Evolutionary conservation across 148 eudicot genomes (phyloP), one percentile per base, ranked within the genome.

Genomic region (Dianthus caryophyllus): DNA sequence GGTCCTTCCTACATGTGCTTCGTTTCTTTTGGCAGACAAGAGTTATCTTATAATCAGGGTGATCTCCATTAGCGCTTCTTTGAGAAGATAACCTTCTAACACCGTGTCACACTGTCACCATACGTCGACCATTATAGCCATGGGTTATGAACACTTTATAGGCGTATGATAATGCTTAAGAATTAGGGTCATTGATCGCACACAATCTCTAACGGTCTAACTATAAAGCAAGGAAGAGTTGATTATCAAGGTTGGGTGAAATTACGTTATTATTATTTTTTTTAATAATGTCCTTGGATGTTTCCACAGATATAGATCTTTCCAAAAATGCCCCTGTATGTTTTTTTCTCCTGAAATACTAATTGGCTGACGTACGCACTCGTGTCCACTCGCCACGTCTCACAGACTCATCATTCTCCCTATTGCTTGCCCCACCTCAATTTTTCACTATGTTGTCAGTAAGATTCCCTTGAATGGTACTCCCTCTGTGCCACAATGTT

Each of bases 301-400:
- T 18, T 65, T 70, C 53, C 21, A 33, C 33, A 2, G 15, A 69
- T 33, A 33, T 3, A 17, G 33, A 65, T 26, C 75, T 70, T 69
- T 64, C 70, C 7, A 46, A 53, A 18, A 47, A 55, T 64, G 61
- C 16, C 39, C 54, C 7, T 46, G 36, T 33, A 24, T 71, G 43
- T 51, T 38, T 18, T 49, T 26, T 53, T 52, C 20, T 15, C 53
- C 65, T 65, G 48, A 43, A 18, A 47, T 33, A 5, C 49, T 5
- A 33, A 20, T 39, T 9, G 47, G 26, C 44, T 30, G 30, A 24
- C 17, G 29, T 38, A 22, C 25, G 51, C 59, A 56, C 57, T 70
- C 48, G 27, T 65, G 29, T 58, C 53, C 30, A 13, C 9, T 58
- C 53, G 78, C 71, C 78, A 75, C 78, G 78, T 75, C 73, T 43